Percentiles rank a stretch among this genome's conserved stretches.
phyloP scores from a whole-genome alignment of 257 asterid species.

The Gentiana macrophylla region DNA sequence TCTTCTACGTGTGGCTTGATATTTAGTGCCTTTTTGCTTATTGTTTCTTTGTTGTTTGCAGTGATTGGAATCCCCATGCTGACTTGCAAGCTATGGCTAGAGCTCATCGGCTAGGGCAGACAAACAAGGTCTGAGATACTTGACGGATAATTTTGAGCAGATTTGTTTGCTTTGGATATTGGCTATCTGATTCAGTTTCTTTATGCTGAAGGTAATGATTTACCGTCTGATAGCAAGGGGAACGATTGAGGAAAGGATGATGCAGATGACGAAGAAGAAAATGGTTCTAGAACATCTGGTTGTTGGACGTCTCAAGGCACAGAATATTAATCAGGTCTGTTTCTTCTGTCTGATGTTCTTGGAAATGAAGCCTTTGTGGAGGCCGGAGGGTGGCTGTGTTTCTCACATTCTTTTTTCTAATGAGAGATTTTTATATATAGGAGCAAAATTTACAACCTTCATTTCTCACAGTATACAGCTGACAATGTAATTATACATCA shows the following conservation, averaged over 20 bases:
- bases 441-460: too few species aligned
- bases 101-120: slow-evolving; percentile 99
- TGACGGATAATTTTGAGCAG: not conserved
- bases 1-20: not conserved
- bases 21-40: not conserved
- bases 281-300: slow-evolving; percentile 98
- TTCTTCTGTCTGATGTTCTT: not conserved
- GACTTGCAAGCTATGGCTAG: slow-evolving; percentile 99
- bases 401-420: too few species aligned
- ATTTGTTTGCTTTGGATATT: slow-evolving; percentile 9
- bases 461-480: too few species aligned
- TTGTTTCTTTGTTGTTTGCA: slow-evolving; percentile 24
- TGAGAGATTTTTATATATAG: too few species aligned
- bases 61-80: slow-evolving; percentile 99
- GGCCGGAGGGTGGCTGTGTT: too few species aligned
- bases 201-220: slow-evolving; percentile 75
- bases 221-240: slow-evolving; percentile 83
- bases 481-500: too few species aligned
- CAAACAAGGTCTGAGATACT: slow-evolving; percentile 60
- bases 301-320: slow-evolving; percentile 91
- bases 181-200: slow-evolving; percentile 12
- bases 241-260: slow-evolving; percentile 97
- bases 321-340: slow-evolving; percentile 84
- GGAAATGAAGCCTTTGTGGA: not conserved
- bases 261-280: slow-evolving; percentile 99